phyloP scores from a whole-genome alignment of 139 green algal species.

The Diplosphaera chodatii region DNA sequence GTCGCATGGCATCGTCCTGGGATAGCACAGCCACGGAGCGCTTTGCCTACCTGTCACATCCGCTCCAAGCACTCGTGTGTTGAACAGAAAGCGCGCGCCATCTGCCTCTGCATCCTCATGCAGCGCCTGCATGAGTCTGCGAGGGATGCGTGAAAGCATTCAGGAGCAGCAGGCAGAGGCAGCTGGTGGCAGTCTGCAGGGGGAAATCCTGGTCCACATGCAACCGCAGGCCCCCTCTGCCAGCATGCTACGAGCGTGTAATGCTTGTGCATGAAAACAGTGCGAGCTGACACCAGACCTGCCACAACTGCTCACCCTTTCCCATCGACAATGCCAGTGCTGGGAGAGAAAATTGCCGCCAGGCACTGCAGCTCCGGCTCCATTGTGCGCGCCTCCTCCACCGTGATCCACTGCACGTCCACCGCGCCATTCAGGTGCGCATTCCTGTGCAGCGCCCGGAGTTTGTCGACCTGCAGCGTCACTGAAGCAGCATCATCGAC shows the following conservation, averaged over 20 bases:
- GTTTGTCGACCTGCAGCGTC: not conserved
- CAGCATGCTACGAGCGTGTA: too few species aligned
- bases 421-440: constrained; percentile 54
- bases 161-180: too few species aligned
- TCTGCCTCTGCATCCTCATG: constrained; percentile 45
- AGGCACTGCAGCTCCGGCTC: constrained; percentile 52
- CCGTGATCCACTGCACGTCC: constrained; percentile 56
- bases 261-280: too few species aligned
- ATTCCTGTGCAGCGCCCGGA: not conserved
- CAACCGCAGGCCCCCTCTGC: too few species aligned
- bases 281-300: too few species aligned
- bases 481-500: too few species aligned
- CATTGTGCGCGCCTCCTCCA: constrained; percentile 30
- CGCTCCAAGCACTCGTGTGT: constrained; percentile 33
- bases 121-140: constrained; percentile 63
- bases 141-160: too few species aligned
- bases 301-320: constrained; percentile 54
- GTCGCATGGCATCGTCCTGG: too few species aligned
- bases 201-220: too few species aligned
- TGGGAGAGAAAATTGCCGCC: constrained; percentile 71
- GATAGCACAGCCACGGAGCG: too few species aligned
- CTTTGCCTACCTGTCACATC: constrained; percentile 25
- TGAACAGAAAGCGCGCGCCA: constrained; percentile 31
- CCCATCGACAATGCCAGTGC: constrained; percentile 78
- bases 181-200: too few species aligned